phyloP scores from a whole-genome alignment of 495 filamentous ascomycete species.

The Lepraria neglecta region DNA sequence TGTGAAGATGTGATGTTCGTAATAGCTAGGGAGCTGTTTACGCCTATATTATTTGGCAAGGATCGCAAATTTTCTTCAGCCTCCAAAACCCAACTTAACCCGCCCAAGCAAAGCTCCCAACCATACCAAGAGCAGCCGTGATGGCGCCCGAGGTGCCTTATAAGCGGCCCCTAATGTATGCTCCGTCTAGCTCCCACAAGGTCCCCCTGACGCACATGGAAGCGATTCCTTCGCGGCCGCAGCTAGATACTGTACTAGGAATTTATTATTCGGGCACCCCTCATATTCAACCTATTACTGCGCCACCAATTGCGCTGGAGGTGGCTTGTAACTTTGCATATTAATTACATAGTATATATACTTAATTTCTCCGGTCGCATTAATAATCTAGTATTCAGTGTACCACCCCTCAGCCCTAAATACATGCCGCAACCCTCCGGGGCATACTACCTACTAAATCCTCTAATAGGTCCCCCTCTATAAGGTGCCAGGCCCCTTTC shows the following conservation, averaged over 20 bases:
- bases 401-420: not conserved
- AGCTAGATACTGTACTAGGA: too few relatives aligned
- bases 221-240: conserved; percentile 14
- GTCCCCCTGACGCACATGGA: conserved; percentile 8
- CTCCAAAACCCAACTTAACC: not conserved
- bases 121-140: not conserved
- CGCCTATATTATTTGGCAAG: not conserved
- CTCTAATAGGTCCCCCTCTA: not conserved
- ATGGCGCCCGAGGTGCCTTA: conserved; percentile 6
- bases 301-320: too few relatives aligned
- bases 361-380: not conserved
- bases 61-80: conserved; percentile 4
- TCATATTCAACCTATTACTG: too few relatives aligned
- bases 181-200: conserved; percentile 9
- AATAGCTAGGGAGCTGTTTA: not conserved
- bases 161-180: conserved; percentile 9
- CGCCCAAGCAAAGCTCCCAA: not conserved
- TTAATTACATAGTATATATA: not conserved
- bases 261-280: too few relatives aligned
- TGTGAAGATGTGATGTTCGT: not conserved
- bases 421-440: not conserved
- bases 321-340: not conserved
- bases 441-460: not conserved
- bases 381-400: not conserved
- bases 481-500: not conserved